A percentile compares a stretch with the other conserved stretches of the same genome.
Conservation (phyloP, 371 early-diverging fungal genomes). For the Zychaea mexicana region DNA sequence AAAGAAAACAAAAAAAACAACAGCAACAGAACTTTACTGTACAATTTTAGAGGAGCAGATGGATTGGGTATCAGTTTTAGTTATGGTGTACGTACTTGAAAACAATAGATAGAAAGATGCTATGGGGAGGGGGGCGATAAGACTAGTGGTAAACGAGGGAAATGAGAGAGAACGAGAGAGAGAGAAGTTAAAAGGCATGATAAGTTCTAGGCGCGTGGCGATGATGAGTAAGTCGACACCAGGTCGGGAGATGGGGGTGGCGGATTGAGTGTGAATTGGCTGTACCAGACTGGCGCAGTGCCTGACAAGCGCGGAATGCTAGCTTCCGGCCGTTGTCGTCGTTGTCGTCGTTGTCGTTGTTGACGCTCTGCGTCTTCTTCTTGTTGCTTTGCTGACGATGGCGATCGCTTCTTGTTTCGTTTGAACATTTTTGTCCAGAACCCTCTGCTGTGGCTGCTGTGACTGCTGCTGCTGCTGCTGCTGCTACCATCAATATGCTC, state of each 20-base stretch:
- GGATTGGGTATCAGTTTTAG: background rate
- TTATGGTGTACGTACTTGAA: too few relatives aligned
- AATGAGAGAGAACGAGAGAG: background rate
- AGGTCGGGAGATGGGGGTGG: conserved; percentile 8
- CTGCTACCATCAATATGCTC: too few relatives aligned
- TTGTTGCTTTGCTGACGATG: too few relatives aligned
- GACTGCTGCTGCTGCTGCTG: background rate
- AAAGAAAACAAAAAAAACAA: background rate
- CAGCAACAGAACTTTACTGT: too few relatives aligned
- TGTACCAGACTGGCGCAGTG: conserved; percentile 17
- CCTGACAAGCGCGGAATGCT: background rate
- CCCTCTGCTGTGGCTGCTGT: background rate
- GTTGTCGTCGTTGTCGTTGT: background rate
- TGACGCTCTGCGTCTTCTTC: too few relatives aligned
- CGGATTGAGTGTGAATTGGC: conserved; percentile 16
- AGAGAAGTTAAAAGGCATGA: background rate
- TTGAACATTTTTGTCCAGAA: background rate
- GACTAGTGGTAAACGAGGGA: too few relatives aligned
- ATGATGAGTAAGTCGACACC: background rate
- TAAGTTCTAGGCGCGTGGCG: background rate
- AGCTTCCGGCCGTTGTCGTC: background rate
- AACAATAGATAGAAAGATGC: too few relatives aligned
- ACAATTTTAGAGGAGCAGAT: too few relatives aligned
- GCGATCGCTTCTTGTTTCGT: background rate
- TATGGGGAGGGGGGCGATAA: too few relatives aligned